phyloP scores from a whole-genome alignment of 805 yeast species.

The Priceomyces carsonii region DNA sequence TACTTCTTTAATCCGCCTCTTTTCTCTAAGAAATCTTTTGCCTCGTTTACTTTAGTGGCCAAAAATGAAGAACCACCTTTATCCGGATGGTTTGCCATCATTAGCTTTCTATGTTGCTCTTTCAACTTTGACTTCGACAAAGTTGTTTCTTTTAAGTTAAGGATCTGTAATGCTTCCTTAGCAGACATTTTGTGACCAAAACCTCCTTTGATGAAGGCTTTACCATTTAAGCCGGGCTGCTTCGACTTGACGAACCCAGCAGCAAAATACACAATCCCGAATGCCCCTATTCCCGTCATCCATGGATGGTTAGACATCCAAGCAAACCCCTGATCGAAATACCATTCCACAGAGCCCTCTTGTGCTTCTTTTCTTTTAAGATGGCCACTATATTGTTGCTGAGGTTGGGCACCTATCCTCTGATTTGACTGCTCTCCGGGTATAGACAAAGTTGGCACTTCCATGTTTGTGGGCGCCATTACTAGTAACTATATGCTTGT shows the following conservation, averaged over 20 bases:
- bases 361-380: slow-evolving; percentile 41
- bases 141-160: slow-evolving; percentile 70
- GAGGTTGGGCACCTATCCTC: slow-evolving; percentile 13
- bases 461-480: slow-evolving; percentile 34
- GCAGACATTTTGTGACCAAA: slow-evolving; percentile 90
- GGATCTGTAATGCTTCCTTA: slow-evolving; percentile 83
- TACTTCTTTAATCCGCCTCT: slow-evolving; percentile 56
- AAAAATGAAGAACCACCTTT: slow-evolving; percentile 88
- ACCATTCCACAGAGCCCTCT: slow-evolving; percentile 55
- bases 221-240: slow-evolving; percentile 67
- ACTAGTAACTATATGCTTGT: not conserved
- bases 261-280: slow-evolving; percentile 60
- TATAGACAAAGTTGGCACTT: slow-evolving; percentile 55
- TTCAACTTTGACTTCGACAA: slow-evolving; percentile 65
- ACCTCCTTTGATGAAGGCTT: slow-evolving; percentile 80
- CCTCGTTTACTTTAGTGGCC: slow-evolving; percentile 92
- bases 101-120: slow-evolving; percentile 78
- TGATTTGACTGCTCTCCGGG: slow-evolving; percentile 48
- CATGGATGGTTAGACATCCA: slow-evolving; percentile 78
- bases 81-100: slow-evolving; percentile 92
- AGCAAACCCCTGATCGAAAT: slow-evolving; percentile 59
- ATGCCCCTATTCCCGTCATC: slow-evolving; percentile 67
- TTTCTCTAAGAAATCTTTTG: slow-evolving; percentile 78
- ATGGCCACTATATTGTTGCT: slow-evolving; percentile 35
- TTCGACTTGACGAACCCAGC: slow-evolving; percentile 68